Evolutionary conservation across 495 filamentous ascomycete species (phyloP), one percentile per base, ranked within the genome.

Genomic region (Talaromyces wortmannii): DNA sequence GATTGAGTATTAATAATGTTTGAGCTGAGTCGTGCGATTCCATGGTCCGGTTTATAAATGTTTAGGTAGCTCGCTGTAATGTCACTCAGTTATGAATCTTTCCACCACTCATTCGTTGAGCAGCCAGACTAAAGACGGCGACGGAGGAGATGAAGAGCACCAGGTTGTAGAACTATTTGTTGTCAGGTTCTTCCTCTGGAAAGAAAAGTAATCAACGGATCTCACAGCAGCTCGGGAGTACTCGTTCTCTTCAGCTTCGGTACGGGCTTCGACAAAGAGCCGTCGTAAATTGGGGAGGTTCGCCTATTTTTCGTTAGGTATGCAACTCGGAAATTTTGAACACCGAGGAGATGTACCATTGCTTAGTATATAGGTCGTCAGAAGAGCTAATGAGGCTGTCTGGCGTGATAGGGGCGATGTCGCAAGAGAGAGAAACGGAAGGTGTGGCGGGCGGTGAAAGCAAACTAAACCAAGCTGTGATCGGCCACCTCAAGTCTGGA

Each of bases 101-200:
- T 12, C 61, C 63, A 46, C 74, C 70, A 59, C 70, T 81, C 77
- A 87, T 82, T 44, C 83, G 77, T 63, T 98, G 95, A 16, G 90
- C 92, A 56, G 91, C 82, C 56, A 97, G 76, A 65, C 92, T 95
- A 76, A 97, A 95, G 55, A 94, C 83, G 3, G 90, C 91, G 32
- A 97, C 88, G 0, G 92, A 96, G 5, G 91, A 92, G 69, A 97
- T 89, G 73, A 97, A 98, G 2, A 97, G 78, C 2, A 96, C 89
- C 4, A 96, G 81, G 64, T 97, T 97, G 75, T 97, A 98, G 70
- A 98, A 98, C 94, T 97, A 65, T 40, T 8, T 31, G 5, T 29
- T 5, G 32, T 6, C 33, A 53, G 46, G 13, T 13, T 16, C 17
- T 48, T 54, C 13, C 2, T 52, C 23, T 52, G 15, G 2, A 5